Percentiles rank a stretch among this genome's conserved stretches.
phyloP scores from a whole-genome alignment of 2,329 filamentous ascomycete species.

The Endothia cerciana region DNA sequence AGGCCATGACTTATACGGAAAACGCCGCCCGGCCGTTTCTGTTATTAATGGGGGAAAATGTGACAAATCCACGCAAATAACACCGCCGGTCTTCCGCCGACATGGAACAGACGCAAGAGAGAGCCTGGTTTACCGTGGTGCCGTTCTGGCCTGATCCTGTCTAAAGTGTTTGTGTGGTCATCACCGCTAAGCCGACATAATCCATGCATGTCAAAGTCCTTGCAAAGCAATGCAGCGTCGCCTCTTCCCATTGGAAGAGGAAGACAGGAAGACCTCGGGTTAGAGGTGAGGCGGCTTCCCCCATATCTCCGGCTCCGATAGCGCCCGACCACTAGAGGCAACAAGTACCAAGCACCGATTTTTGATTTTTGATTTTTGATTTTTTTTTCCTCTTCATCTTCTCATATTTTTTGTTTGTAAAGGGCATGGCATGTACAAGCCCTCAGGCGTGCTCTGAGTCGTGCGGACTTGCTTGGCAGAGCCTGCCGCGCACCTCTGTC shows the following conservation, averaged over 20 bases:
- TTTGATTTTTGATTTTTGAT: too few relatives aligned
- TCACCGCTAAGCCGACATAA: conserved; percentile 23
- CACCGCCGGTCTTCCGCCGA: conserved; percentile 9
- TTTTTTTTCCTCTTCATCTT: background rate
- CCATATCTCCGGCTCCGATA: conserved; percentile 11
- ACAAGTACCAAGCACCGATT: background rate
- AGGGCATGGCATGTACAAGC: too few relatives aligned
- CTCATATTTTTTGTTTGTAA: background rate
- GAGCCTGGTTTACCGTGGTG: background rate
- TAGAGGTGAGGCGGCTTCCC: conserved; percentile 10
- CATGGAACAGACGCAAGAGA: background rate
- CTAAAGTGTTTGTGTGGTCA: background rate
- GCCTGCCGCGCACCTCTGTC: background rate
- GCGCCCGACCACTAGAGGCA: conserved; percentile 9
- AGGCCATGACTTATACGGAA: conserved; percentile 20
- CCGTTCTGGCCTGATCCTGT: conserved; percentile 1
- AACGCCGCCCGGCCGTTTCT: conserved; percentile 16
- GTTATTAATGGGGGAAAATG: conserved; percentile 16
- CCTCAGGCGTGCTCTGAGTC: background rate
- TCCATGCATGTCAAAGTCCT: conserved; percentile 12
- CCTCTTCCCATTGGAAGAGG: conserved; percentile 8
- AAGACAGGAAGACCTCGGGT: background rate
- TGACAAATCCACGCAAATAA: conserved; percentile 3
- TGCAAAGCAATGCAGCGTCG: background rate
- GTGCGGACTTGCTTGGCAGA: background rate